phyloP scores from a whole-genome alignment of 108 stramenopile genomes.

The Craspedostauros australis region DNA sequence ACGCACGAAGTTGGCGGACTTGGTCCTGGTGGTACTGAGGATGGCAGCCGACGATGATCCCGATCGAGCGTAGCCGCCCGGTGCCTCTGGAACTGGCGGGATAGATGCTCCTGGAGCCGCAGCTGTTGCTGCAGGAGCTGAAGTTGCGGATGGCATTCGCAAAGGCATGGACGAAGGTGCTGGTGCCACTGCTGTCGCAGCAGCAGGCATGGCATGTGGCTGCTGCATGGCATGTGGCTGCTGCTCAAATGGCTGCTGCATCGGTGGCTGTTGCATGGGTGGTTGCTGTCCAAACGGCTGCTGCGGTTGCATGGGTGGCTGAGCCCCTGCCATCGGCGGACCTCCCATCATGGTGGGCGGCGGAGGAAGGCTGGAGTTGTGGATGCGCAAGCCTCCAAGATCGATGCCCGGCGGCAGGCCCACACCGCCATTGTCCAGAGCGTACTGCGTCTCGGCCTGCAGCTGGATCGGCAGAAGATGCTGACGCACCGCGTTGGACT shows the following conservation, averaged over 20 bases:
- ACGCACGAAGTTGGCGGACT: conserved; percentile 21
- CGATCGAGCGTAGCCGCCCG: conserved; percentile 37
- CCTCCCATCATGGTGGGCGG: conserved; percentile 37
- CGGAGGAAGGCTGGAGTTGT: conserved; percentile 44
- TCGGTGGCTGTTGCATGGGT: not conserved
- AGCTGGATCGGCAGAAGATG: conserved; percentile 79
- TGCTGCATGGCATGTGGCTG: conserved; percentile 5
- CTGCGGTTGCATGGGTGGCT: conserved; percentile 2
- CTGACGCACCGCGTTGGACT: conserved; percentile 54
- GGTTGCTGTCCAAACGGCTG: conserved; percentile 2
- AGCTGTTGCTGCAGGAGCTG: conserved; percentile 1
- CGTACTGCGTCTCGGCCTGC: conserved; percentile 70
- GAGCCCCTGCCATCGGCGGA: conserved; percentile 2
- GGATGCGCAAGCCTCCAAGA: conserved; percentile 63
- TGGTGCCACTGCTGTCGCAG: not conserved
- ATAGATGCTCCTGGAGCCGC: conserved; percentile 4
- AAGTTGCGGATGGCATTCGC: not conserved
- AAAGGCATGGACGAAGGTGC: conserved; percentile 2
- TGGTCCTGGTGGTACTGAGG: conserved; percentile 15
- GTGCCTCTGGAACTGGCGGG: conserved; percentile 11
- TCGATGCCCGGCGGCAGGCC: conserved; percentile 78
- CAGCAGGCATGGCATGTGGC: conserved; percentile 1
- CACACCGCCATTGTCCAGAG: conserved; percentile 69
- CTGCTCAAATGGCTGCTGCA: not conserved
- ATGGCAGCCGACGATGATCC: conserved; percentile 45